Base-by-base conservation (phyloP, 129 eudicot species). In the Tagetes patula region DNA sequence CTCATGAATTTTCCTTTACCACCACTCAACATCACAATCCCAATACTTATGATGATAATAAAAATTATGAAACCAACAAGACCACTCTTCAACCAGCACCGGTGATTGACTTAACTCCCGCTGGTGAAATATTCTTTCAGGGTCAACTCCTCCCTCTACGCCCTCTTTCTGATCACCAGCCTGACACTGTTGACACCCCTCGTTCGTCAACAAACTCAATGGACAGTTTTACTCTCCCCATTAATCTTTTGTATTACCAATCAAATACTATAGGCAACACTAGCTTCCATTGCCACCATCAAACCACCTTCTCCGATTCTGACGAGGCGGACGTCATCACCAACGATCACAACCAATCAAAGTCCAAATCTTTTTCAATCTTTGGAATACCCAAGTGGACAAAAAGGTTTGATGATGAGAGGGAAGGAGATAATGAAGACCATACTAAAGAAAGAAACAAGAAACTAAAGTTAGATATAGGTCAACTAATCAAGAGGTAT, bases 61-160 rank as follows among this genome's bases (percentile, higher is more conserved):
- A n/a, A 46, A 36, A 5, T 39, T 38, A 62, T 32, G 52, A 72
- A 67, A 60, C 70, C 74, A 52, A 10, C 64, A 33, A 31, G 31
- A 70, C 5, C 39, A 54, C 38, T 74, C 79, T 43, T 41, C 74
- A 5, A 86, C 86, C 34, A 86, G 32, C 66, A 30, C 68, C 63
- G 3, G 95, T 91, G 20, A 55, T 89, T n/a, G 97, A 92, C 79
- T 76, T 92, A 74, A 79, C 98, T 74, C 98, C 98, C 10, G 98
- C 98, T 1, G 98, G 83, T 59, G 96, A 92, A 1, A 92, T 92
- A 68, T 92, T 92, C 90, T 85, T 84, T 65, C 96, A 89, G 49
- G 98, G 98, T 62, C 98, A 89, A 75, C 83, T 92, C 54, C 95
- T 92, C 39, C 98, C 98, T 69, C 96, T 92, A 49, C 98, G 87